Conservation (phyloP, 768 basidiomycete species). For the Mycena amicta region DNA sequence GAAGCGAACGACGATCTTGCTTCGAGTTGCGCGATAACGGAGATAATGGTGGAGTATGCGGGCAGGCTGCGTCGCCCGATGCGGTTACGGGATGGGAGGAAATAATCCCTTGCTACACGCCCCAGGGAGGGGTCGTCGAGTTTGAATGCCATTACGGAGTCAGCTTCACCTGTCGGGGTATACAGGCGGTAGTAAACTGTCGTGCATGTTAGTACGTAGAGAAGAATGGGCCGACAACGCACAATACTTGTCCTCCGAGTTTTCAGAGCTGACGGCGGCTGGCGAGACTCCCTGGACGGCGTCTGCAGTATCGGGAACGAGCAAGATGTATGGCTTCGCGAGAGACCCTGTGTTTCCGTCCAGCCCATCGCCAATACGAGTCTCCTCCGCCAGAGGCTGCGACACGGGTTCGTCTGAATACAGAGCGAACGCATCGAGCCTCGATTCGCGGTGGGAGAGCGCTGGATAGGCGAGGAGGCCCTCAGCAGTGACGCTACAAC, state of each 20-base stretch:
- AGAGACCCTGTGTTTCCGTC: not conserved
- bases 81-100: not conserved
- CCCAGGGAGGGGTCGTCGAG: not conserved
- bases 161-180: not conserved
- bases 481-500: not conserved
- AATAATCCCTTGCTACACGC: not conserved
- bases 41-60: not conserved
- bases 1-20: not conserved
- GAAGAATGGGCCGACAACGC: not conserved
- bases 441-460: too few species aligned
- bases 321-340: not conserved
- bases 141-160: not conserved
- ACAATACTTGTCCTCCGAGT: not conserved
- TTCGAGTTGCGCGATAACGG: not conserved
- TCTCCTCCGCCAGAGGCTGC: not conserved
- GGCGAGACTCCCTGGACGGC: not conserved
- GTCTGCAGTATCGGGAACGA: not conserved
- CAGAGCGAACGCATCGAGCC: not conserved
- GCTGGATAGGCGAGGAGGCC: not conserved
- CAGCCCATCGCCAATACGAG: not conserved
- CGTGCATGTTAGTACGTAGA: not conserved
- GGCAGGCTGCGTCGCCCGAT: not conserved
- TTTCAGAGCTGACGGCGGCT: not conserved
- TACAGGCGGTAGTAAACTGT: not conserved
- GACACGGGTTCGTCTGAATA: not conserved